These are phyloP conservation scores for Keqinozyma sinolaborantium DNA, from an alignment of 1,139 yeast species.

Conservation along the genomic window DNA sequence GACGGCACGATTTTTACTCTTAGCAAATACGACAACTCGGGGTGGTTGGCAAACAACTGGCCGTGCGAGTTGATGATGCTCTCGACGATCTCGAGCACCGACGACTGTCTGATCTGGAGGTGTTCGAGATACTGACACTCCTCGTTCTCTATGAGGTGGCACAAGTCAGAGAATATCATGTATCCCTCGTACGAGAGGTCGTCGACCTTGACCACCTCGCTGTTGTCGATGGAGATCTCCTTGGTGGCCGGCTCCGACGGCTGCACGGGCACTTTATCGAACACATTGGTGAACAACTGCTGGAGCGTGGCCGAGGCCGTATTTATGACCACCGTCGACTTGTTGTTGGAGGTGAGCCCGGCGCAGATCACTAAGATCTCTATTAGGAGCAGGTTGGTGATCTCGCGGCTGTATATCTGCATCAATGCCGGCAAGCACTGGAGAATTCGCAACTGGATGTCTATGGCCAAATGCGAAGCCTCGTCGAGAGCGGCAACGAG, in stretches of 20 bases:
- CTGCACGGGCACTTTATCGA: constrained; percentile 49
- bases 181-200: constrained; percentile 66
- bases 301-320: constrained; percentile 93
- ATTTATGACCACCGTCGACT: constrained; percentile 75
- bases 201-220: constrained; percentile 39
- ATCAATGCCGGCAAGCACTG: constrained; percentile 78
- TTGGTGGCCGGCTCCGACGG: constrained; percentile 9
- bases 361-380: constrained; percentile 69
- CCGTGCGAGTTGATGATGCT: constrained; percentile 58
- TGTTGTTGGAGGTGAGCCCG: constrained; percentile 63
- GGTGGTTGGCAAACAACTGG: constrained; percentile 50
- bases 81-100: constrained; percentile 80
- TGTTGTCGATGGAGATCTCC: constrained; percentile 42
- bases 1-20: constrained; percentile 73
- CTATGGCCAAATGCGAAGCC: constrained; percentile 73
- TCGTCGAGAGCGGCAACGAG: constrained; percentile 67
- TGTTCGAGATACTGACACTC: constrained; percentile 46
- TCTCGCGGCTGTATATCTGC: constrained; percentile 53
- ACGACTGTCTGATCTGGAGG: constrained; percentile 57
- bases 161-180: constrained; percentile 66
- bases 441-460: constrained; percentile 81
- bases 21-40: constrained; percentile 62
- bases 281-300: constrained; percentile 73
- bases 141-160: constrained; percentile 61
- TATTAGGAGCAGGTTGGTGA: constrained; percentile 56